Base-by-base conservation (phyloP, 768 basidiomycete genomes). In the Hygrocybe punicea region DNA sequence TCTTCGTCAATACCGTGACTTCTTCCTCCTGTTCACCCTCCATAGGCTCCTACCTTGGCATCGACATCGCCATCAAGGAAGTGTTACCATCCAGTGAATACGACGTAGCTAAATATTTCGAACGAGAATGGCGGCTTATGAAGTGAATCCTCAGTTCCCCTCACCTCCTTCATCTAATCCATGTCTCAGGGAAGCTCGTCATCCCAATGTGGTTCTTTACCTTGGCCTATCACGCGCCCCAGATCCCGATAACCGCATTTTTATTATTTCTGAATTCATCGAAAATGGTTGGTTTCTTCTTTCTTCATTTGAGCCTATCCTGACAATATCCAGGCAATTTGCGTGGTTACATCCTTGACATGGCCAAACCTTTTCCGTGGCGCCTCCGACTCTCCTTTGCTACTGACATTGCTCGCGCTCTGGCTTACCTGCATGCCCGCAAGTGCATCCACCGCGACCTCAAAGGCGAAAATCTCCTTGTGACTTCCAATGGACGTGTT, bases 51-150 rank as follows among this genome's bases (percentile, higher is more conserved):
- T 99, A 99, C 74, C 86, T 99, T 35, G 97, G 97, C 7, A 91
- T 97, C 62, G 91, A 97, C 61, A 90, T 97, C 35, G 94, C 94
- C 34, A 92, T 98, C 72, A 97, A 97, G 71, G 95, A 98, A 74
- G 93, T 98, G 3, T 78, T 97, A 7, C 93, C 93, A 1, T 93
- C 90, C 19, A 88, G 74, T 5, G 91, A 90, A 57, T 98, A 98
- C 72, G 93, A 97, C 64, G 93, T 97, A 35, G 82, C 87, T 64
- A 99, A 99, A 73, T 98, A 99, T 76, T 96, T 98, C 70, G 92
- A 96, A 67, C 83, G 96, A n/a, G 96, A 99, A 79, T 97, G 94
- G 92, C 82, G 91, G 29, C 83, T 98, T 29, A 97, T 98, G 93
- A 93, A 93, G 80, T 83, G 66, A 59, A 46, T 36, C 23, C 21